These are phyloP conservation scores for Apiospora hydei DNA, from an alignment of 2,329 filamentous ascomycete species.

Conservation along the genomic window DNA sequence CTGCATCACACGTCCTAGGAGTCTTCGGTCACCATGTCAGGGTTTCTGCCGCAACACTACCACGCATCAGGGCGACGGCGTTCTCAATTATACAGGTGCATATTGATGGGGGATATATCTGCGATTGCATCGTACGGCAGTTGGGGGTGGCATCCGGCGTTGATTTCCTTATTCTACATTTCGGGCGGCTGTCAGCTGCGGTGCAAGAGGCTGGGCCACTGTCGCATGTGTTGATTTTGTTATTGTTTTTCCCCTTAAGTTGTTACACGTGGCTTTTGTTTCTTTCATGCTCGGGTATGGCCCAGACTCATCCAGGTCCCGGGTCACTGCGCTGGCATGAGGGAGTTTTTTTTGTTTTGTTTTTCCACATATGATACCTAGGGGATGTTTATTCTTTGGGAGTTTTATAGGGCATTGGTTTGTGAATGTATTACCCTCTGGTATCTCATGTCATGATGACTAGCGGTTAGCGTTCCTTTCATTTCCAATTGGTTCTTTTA, in stretches of 20 bases:
- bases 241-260: too few relatives aligned
- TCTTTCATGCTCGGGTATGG: conserved; percentile 9
- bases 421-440: neutral
- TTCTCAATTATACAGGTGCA: conserved; percentile 17
- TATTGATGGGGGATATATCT: conserved; percentile 3
- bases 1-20: conserved; percentile 33
- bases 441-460: conserved; percentile 13
- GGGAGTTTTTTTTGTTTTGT: neutral
- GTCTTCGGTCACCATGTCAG: conserved; percentile 13
- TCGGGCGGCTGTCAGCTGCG: neutral
- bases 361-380: conserved; percentile 30
- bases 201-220: conserved; percentile 6
- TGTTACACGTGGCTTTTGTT: neutral
- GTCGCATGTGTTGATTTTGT: neutral
- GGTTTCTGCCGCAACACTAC: neutral
- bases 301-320: neutral
- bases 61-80: conserved; percentile 11
- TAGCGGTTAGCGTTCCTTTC: conserved; percentile 14
- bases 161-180: conserved; percentile 10
- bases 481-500: neutral
- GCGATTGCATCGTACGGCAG: conserved; percentile 17
- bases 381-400: conserved; percentile 29
- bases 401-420: conserved; percentile 15
- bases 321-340: neutral
- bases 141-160: conserved; percentile 3